Evolutionary conservation across 768 basidiomycete species (phyloP).

Genomic region (Russula ochroleuca): DNA sequence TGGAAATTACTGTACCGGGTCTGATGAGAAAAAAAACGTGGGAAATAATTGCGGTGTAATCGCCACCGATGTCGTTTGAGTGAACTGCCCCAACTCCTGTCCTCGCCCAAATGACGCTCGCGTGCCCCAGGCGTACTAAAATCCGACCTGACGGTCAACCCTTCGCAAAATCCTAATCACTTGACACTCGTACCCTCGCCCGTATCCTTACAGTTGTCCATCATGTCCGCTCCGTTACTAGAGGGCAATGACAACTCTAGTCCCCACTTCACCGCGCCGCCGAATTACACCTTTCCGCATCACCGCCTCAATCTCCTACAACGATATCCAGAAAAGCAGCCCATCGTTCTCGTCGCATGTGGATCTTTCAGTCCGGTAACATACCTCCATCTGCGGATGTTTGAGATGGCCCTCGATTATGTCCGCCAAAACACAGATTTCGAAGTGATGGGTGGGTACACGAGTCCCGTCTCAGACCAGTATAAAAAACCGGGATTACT

Average conservation of each 20-base stretch:
- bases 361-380: constrained; percentile 98
- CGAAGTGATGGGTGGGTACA: constrained; percentile 92
- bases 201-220: background rate
- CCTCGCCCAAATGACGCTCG: too few species aligned
- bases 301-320: constrained; percentile 58
- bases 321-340: constrained; percentile 63
- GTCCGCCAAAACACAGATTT: constrained; percentile 87
- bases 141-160: too few species aligned
- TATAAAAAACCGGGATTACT: constrained; percentile 97
- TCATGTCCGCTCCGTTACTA: constrained; percentile 10
- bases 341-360: constrained; percentile 91
- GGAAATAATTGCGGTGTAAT: too few species aligned
- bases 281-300: constrained; percentile 61
- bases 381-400: constrained; percentile 96
- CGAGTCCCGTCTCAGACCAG: constrained; percentile 91
- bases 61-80: too few species aligned
- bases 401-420: constrained; percentile 99
- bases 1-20: too few species aligned
- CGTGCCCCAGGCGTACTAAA: too few species aligned
- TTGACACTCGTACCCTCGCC: background rate
- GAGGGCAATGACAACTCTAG: background rate
- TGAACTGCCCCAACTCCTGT: too few species aligned
- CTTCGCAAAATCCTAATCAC: too few species aligned
- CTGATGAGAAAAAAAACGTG: too few species aligned
- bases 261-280: constrained; percentile 54